Conservation (phyloP, 2,329 filamentous ascomycete genomes). For the Anisogramma anomala region DNA sequence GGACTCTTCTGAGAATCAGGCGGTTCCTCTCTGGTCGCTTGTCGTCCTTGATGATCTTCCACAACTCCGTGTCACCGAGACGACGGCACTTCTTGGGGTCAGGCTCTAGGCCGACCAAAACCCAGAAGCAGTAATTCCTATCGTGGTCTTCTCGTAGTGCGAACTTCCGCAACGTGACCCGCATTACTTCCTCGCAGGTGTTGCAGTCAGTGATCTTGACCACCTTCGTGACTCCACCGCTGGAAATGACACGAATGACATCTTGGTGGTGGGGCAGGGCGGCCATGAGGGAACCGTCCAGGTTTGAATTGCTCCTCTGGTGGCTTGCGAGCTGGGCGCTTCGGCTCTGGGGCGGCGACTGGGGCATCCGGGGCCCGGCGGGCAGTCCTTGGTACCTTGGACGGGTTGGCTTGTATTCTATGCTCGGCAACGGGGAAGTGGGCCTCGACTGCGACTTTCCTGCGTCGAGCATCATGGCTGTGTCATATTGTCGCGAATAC, state of each 20-base stretch:
- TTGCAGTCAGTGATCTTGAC: slow-evolving; percentile 87
- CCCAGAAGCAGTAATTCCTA: slow-evolving; percentile 94
- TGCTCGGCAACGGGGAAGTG: slow-evolving; percentile 51
- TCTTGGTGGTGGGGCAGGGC: slow-evolving; percentile 76
- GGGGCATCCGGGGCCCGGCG: slow-evolving; percentile 40
- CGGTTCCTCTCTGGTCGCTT: slow-evolving; percentile 78
- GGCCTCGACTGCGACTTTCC: slow-evolving; percentile 54
- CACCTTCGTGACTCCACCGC: slow-evolving; percentile 81
- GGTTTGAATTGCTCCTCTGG: slow-evolving; percentile 68
- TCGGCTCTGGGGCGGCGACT: slow-evolving; percentile 53
- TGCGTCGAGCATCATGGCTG: slow-evolving; percentile 30
- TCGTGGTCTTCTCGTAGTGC: slow-evolving; percentile 81
- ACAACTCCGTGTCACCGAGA: slow-evolving; percentile 75
- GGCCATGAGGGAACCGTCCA: slow-evolving; percentile 78
- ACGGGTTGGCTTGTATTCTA: slow-evolving; percentile 42
- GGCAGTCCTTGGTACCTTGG: slow-evolving; percentile 46
- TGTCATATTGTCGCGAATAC: slow-evolving; percentile 51
- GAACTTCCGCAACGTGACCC: slow-evolving; percentile 79
- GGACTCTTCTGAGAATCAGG: slow-evolving; percentile 84
- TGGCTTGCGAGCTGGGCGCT: slow-evolving; percentile 50
- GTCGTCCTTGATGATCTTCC: slow-evolving; percentile 80
- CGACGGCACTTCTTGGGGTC: slow-evolving; percentile 71
- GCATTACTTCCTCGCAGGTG: slow-evolving; percentile 84
- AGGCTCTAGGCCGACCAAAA: slow-evolving; percentile 74
- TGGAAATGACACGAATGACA: slow-evolving; percentile 86